A percentile compares a stretch with the other conserved stretches of the same genome.
Evolutionary conservation across 352 stramenopile genomes (phyloP).

Genomic region (Phytopythium vexans): DNA sequence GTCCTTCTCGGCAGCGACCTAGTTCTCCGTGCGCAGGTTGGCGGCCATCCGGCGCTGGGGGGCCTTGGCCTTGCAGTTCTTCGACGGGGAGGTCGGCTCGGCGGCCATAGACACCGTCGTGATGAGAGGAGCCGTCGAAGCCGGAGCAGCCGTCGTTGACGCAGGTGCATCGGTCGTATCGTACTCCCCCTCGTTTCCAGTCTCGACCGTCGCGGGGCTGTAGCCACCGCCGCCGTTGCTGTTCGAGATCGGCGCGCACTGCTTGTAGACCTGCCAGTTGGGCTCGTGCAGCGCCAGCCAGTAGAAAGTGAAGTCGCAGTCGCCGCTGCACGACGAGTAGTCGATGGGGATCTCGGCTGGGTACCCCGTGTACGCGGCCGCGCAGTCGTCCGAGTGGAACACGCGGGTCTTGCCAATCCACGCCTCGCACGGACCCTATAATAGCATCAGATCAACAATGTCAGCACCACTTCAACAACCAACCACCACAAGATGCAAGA

Average conservation of each 20-base stretch:
- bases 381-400: slow-evolving; percentile 39
- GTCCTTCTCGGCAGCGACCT: slow-evolving; percentile 1
- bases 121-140: not conserved
- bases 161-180: slow-evolving; percentile 3
- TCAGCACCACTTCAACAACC: not conserved
- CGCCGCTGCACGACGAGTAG: slow-evolving; percentile 42
- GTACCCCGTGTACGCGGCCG: slow-evolving; percentile 29
- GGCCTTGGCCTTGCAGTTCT: slow-evolving; percentile 15
- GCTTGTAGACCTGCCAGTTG: slow-evolving; percentile 63
- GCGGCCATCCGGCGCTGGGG: slow-evolving; percentile 18
- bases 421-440: slow-evolving; percentile 33
- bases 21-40: slow-evolving; percentile 30
- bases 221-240: slow-evolving; percentile 12
- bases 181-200: slow-evolving; percentile 10
- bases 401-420: slow-evolving; percentile 41
- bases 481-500: not conserved
- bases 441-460: not conserved
- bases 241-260: slow-evolving; percentile 36
- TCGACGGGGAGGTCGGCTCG: slow-evolving; percentile 1
- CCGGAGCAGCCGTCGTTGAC: slow-evolving; percentile 4
- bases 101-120: not conserved
- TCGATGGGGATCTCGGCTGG: slow-evolving; percentile 50
- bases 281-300: slow-evolving; percentile 52
- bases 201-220: slow-evolving; percentile 5
- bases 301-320: slow-evolving; percentile 58